Evolutionary conservation across 352 stramenopile genomes (phyloP).

Genomic region (Thraustochytrium striatum): DNA sequence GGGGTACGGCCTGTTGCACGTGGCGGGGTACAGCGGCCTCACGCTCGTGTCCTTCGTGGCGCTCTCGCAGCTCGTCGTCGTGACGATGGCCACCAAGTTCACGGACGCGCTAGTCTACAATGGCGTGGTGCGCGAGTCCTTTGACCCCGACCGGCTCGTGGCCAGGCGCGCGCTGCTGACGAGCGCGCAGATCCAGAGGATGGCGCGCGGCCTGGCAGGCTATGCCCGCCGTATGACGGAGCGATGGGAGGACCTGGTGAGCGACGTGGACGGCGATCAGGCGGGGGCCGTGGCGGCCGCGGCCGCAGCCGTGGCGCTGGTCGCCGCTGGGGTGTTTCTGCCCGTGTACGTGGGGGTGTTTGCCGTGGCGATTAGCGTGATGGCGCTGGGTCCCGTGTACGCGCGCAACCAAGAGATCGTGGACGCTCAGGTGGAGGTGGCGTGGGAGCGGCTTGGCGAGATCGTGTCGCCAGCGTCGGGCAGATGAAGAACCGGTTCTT

Average conservation of each 20-base stretch:
- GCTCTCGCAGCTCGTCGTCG: slow-evolving; percentile 16
- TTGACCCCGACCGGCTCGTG: slow-evolving; percentile 8
- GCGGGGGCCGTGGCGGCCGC: too few relatives aligned
- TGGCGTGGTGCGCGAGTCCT: not conserved
- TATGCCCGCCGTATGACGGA: not conserved
- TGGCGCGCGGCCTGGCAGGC: not conserved
- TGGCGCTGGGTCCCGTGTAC: not conserved
- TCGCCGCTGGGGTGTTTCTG: not conserved
- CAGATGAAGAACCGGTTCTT: not conserved
- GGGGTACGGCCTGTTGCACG: slow-evolving; percentile 2
- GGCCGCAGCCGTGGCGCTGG: too few relatives aligned
- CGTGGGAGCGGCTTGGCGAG: too few relatives aligned
- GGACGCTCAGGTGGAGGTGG: too few relatives aligned
- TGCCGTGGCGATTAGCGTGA: not conserved
- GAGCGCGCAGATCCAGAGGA: not conserved
- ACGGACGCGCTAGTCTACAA: not conserved
- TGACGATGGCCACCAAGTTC: not conserved
- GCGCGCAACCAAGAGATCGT: not conserved
- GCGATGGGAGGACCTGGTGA: not conserved
- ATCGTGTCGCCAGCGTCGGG: too few relatives aligned
- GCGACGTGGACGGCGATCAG: not conserved
- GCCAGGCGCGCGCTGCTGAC: not conserved
- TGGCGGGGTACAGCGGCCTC: slow-evolving; percentile 12
- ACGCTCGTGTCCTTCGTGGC: slow-evolving; percentile 33
- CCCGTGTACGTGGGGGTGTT: not conserved